Percentiles rank a stretch among this genome's conserved stretches.
Evolutionary conservation across 2,329 filamentous ascomycete species (phyloP).

Genomic region (Chrysosporium queenslandicum): DNA sequence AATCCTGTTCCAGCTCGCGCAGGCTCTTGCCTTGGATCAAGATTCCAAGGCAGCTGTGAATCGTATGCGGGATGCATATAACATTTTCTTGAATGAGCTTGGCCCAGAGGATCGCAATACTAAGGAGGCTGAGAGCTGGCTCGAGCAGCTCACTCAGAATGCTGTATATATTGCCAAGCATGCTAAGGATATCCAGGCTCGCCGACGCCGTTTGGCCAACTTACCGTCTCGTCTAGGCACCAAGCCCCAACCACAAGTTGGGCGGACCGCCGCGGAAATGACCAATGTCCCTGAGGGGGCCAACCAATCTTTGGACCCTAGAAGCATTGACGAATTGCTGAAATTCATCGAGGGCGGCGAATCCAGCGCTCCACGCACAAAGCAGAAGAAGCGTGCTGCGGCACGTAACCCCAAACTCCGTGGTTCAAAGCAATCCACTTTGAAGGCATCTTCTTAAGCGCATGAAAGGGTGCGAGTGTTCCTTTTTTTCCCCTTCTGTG

Average conservation of each 20-base stretch:
- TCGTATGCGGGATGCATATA: slow-evolving; percentile 93
- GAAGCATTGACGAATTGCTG: slow-evolving; percentile 86
- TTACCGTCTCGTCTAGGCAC: slow-evolving; percentile 54
- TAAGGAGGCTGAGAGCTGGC: slow-evolving; percentile 93
- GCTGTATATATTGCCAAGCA: slow-evolving; percentile 92
- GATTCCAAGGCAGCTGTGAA: slow-evolving; percentile 85
- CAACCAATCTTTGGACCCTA: slow-evolving; percentile 51
- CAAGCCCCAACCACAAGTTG: slow-evolving; percentile 53
- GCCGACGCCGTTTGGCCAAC: slow-evolving; percentile 60
- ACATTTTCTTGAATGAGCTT: slow-evolving; percentile 80
- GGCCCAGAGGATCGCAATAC: slow-evolving; percentile 92
- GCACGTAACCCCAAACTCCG: slow-evolving; percentile 37
- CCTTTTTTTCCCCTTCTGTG: not conserved
- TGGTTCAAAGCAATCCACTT: slow-evolving; percentile 32
- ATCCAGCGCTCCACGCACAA: slow-evolving; percentile 30
- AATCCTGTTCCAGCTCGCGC: slow-evolving; percentile 90
- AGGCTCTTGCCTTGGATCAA: slow-evolving; percentile 88
- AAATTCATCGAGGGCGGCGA: slow-evolving; percentile 79
- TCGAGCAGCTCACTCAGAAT: slow-evolving; percentile 90
- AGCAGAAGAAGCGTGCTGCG: slow-evolving; percentile 38
- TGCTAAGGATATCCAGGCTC: slow-evolving; percentile 72
- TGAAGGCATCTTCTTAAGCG: slow-evolving; percentile 22
- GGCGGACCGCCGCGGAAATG: slow-evolving; percentile 45
- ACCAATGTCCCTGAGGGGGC: slow-evolving; percentile 32
- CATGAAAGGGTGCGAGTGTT: not conserved